A percentile compares a stretch with the other conserved stretches of the same genome.
These are phyloP conservation scores for Cercospora beticola DNA, from an alignment of 2,329 filamentous ascomycete genomes.

Conservation along the genomic window DNA sequence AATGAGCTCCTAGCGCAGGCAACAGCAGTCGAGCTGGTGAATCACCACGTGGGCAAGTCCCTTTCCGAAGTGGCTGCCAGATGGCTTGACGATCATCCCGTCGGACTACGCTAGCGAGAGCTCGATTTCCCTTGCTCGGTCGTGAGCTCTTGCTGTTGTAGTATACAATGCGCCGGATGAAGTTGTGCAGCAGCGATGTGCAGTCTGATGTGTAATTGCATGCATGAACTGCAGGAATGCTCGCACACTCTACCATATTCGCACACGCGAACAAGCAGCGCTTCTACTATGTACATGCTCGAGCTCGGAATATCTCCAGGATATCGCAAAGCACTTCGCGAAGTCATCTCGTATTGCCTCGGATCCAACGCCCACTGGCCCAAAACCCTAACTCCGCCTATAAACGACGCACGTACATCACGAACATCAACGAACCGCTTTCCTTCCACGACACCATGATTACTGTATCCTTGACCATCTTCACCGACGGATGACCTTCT, in stretches of 20 bases:
- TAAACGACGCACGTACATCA: neutral
- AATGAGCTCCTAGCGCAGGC: neutral
- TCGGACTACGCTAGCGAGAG: neutral
- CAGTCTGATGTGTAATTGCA: neutral
- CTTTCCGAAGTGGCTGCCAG: slow-evolving; percentile 1
- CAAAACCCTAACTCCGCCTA: neutral
- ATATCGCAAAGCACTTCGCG: neutral
- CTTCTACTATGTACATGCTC: neutral
- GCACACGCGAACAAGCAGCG: neutral
- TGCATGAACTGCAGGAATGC: neutral
- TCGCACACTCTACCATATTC: neutral
- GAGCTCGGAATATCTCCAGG: neutral
- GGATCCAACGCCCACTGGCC: neutral
- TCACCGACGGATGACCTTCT: slow-evolving; percentile 23
- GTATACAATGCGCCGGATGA: neutral
- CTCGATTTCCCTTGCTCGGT: neutral
- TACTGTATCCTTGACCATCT: neutral
- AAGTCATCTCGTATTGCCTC: neutral
- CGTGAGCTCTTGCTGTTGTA: neutral
- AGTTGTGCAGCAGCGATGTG: neutral
- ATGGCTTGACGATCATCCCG: neutral
- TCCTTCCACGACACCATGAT: neutral
- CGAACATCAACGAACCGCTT: neutral
- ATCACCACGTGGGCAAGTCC: neutral
- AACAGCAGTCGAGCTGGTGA: neutral